These are phyloP conservation scores for Agaricus subrufescens DNA, from an alignment of 768 basidiomycete species.

Conservation along the genomic window DNA sequence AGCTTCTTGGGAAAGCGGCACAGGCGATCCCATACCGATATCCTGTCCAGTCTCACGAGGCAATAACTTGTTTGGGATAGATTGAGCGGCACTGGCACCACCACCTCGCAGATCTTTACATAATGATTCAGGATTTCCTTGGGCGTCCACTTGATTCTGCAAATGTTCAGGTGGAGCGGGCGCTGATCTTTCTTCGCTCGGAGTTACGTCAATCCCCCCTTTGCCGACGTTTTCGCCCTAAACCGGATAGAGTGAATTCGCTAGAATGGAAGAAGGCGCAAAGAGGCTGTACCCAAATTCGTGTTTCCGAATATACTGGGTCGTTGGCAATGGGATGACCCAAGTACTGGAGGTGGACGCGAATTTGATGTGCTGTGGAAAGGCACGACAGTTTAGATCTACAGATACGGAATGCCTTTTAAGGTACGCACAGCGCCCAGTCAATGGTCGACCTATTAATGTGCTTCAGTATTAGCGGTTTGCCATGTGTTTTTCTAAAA, in stretches of 20 bases:
- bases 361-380: conserved; percentile 84
- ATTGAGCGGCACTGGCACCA: conserved; percentile 9
- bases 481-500: neutral
- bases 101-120: conserved; percentile 12
- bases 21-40: conserved; percentile 84
- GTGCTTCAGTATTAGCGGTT: conserved; percentile 3
- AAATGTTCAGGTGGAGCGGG: conserved; percentile 54
- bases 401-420: neutral
- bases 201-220: conserved; percentile 75
- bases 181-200: conserved; percentile 59
- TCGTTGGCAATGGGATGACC: conserved; percentile 95
- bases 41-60: conserved; percentile 85
- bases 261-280: neutral
- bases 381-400: neutral
- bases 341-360: conserved; percentile 94
- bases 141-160: conserved; percentile 27
- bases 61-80: conserved; percentile 38
- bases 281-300: conserved; percentile 59
- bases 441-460: conserved; percentile 74
- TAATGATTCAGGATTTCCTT: conserved; percentile 46
- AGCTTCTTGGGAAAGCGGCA: conserved; percentile 72
- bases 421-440: conserved; percentile 78
- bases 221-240: conserved; percentile 72
- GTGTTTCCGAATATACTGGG: conserved; percentile 80
- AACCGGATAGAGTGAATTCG: neutral